Percentiles rank a stretch among this genome's conserved stretches.
Conservation (phyloP, 2,329 filamentous ascomycete species). For the Fusarium armeniacum region DNA sequence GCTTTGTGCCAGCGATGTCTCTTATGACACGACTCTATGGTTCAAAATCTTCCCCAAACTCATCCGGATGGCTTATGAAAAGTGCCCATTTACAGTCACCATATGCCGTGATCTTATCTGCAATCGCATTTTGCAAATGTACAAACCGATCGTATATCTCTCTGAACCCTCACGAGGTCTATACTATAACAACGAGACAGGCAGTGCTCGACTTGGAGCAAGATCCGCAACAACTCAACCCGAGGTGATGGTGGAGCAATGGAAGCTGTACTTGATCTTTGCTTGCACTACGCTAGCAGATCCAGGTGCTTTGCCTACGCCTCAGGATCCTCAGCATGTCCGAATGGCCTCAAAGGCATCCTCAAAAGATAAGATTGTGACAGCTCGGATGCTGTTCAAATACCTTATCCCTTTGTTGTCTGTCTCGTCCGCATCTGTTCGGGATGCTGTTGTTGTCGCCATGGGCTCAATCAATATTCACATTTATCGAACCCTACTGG, state of each 20-base stretch:
- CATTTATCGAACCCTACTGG: slow-evolving; percentile 89
- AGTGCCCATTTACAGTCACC: slow-evolving; percentile 91
- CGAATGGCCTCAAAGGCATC: slow-evolving; percentile 82
- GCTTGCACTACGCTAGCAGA: slow-evolving; percentile 95
- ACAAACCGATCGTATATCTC: slow-evolving; percentile 82
- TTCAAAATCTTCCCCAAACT: slow-evolving; percentile 98
- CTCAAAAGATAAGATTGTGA: slow-evolving; percentile 82
- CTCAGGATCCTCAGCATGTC: slow-evolving; percentile 77
- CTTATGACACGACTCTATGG: slow-evolving; percentile 95
- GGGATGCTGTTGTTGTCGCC: slow-evolving; percentile 90
- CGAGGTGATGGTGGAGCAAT: slow-evolving; percentile 93
- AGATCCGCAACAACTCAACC: slow-evolving; percentile 79
- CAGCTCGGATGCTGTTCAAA: slow-evolving; percentile 89
- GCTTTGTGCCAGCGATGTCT: slow-evolving; percentile 93
- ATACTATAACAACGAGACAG: slow-evolving; percentile 72
- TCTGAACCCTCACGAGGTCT: slow-evolving; percentile 79
- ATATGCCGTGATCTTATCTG: slow-evolving; percentile 93
- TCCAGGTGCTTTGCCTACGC: slow-evolving; percentile 70
- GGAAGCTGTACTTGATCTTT: slow-evolving; percentile 97
- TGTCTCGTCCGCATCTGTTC: slow-evolving; percentile 82
- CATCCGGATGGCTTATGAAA: slow-evolving; percentile 89
- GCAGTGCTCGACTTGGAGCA: slow-evolving; percentile 64
- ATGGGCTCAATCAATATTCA: slow-evolving; percentile 96
- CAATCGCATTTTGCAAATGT: slow-evolving; percentile 92
- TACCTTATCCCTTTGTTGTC: slow-evolving; percentile 90